Evolutionary conservation across 1,284 basidiomycete species (phyloP).

Genomic region (Neonothopanus nambi): DNA sequence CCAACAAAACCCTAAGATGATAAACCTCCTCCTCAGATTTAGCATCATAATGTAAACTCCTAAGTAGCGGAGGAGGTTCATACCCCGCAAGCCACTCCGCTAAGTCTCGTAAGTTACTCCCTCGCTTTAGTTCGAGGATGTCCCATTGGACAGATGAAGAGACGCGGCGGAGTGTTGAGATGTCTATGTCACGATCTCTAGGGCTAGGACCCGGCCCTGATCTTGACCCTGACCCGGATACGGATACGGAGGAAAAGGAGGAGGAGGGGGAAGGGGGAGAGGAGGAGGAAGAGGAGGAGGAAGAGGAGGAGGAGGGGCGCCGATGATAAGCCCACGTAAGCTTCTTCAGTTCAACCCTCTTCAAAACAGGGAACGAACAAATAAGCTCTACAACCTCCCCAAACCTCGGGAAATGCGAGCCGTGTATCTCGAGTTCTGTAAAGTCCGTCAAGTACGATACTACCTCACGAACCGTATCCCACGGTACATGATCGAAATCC

Average conservation of each 20-base stretch:
- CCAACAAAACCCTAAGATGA: neutral
- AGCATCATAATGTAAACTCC: slow-evolving; percentile 5
- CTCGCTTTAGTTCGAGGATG: neutral
- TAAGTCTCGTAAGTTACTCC: neutral
- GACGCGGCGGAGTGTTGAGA: neutral
- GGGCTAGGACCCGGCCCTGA: no score
- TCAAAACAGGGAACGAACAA: slow-evolving; percentile 4
- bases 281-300: no score
- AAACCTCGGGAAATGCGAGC: slow-evolving; percentile 1
- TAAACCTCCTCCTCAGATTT: neutral
- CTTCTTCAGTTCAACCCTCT: neutral
- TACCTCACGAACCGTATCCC: neutral
- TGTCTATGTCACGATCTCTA: no score
- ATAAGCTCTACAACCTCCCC: slow-evolving; percentile 6
- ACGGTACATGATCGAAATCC: slow-evolving; percentile 7
- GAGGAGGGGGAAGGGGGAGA: no score
- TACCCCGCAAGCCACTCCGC: slow-evolving; percentile 6
- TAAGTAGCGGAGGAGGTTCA: slow-evolving; percentile 2
- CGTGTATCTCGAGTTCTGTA: neutral
- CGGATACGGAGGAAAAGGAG: no score
- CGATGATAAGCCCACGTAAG: slow-evolving; percentile 5
- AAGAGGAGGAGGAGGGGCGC: no score
- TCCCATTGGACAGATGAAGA: slow-evolving; percentile 4
- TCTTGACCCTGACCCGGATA: no score
- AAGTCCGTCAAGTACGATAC: neutral